Base-by-base conservation (phyloP, 768 basidiomycete species). In the Boletus speciosus region DNA sequence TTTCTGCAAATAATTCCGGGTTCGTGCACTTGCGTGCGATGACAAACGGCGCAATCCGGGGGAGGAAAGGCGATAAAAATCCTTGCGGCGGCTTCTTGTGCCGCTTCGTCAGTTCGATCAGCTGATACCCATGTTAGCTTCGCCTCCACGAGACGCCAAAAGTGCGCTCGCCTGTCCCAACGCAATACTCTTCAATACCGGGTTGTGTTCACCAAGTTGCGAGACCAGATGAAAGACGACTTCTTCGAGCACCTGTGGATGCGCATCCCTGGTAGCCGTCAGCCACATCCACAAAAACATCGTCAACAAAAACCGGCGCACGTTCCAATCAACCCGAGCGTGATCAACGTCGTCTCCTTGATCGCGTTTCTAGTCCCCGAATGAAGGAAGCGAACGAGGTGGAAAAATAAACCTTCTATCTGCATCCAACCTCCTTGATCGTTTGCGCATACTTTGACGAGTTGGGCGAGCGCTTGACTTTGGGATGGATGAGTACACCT, bases 31-130 rank as follows among this genome's bases (percentile, higher is more conserved):
- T 76, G 19, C 81, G 80, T 19, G 75, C 72, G 23, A 88, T 76
- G 29, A 92, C 74, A 56, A 83, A 84, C 1, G 84, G 80, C 1
- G 86, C 82, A 38, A 95, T 77, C 35, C 79, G 74, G 31, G 82
- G 76, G 54, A 92, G 74, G 66, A 86, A 85, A 2, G 90, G 92
- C 7, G 80, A 78, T 14, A 91, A 66, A 41, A 94, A 75, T 14
- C 77, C 76, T 63, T 90, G 90, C 0, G 83, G 78, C 0, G 75
- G 70, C 64, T 88, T 88, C 32, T 81, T 76, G 58, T 83, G 78
- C 49, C 77, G 67, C 50, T 79, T 83, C 23, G 84, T 77, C 16
- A 90, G 63, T 1, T 75, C 74, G 14, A 78, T 66, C 25, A 93
- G 75, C 90, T 93, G 55, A 31, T 15, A 39, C 49, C 39, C 41